These are phyloP conservation scores for Cladophialophora chaetospira DNA, from an alignment of 2,329 filamentous ascomycete genomes.

Conservation along the genomic window DNA sequence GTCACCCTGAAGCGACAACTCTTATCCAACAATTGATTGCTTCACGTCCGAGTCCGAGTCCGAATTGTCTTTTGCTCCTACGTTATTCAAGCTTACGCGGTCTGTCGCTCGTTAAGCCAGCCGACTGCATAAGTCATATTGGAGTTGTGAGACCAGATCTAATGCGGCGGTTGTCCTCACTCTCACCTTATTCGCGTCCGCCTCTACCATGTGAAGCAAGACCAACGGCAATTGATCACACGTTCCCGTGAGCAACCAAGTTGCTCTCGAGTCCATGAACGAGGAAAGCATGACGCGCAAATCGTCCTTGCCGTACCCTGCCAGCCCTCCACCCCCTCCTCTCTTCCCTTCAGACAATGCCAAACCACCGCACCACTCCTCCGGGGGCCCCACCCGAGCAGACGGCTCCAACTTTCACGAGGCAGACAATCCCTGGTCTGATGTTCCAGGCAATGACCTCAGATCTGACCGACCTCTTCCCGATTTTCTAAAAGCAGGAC, in stretches of 20 bases:
- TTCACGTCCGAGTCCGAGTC: neutral
- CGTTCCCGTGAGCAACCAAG: neutral
- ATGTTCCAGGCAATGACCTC: conserved; percentile 16
- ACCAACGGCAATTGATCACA: conserved; percentile 4
- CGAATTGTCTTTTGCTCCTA: neutral
- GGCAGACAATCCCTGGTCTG: conserved; percentile 33
- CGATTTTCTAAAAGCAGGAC: conserved; percentile 25
- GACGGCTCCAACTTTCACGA: conserved; percentile 24
- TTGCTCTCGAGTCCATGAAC: neutral
- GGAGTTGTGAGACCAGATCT: neutral
- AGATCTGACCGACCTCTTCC: conserved; percentile 26
- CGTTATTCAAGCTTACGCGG: conserved; percentile 10
- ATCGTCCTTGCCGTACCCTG: conserved; percentile 28
- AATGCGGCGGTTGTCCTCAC: neutral
- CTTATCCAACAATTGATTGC: too few relatives aligned
- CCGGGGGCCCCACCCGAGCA: conserved; percentile 26
- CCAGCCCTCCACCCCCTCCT: conserved; percentile 23
- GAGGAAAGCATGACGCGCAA: conserved; percentile 30
- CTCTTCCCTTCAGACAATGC: conserved; percentile 9
- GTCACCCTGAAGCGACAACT: neutral
- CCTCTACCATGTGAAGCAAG: conserved; percentile 17
- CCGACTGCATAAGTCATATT: neutral
- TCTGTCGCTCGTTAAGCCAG: conserved; percentile 1
- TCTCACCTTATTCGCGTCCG: neutral
- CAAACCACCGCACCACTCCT: conserved; percentile 1